Percentiles rank a stretch among this genome's conserved stretches.
These are phyloP conservation scores for Botrytis galanthina DNA, from an alignment of 2,329 filamentous ascomycete species.

Conservation along the genomic window DNA sequence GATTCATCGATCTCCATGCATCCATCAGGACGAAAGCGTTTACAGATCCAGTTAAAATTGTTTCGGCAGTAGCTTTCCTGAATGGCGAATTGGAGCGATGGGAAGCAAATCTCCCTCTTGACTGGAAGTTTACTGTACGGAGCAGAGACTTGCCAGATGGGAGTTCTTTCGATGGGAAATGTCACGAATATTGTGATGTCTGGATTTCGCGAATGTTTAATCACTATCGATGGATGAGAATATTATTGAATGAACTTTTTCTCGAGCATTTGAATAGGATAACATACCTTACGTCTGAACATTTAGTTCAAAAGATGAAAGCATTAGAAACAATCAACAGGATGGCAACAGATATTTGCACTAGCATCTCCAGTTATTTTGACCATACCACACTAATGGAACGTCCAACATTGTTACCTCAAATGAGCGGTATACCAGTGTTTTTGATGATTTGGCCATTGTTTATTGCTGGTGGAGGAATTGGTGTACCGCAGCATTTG, in stretches of 20 bases:
- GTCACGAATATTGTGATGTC: slow-evolving; percentile 29
- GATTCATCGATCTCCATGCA: slow-evolving; percentile 26
- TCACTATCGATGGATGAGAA: slow-evolving; percentile 31
- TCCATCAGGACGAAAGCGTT: slow-evolving; percentile 12
- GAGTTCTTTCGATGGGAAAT: slow-evolving; percentile 23
- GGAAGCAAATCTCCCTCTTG: slow-evolving; percentile 26
- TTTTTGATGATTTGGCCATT: slow-evolving; percentile 31
- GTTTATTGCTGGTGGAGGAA: slow-evolving; percentile 27
- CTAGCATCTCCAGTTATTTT: slow-evolving; percentile 27
- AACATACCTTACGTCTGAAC: slow-evolving; percentile 20
- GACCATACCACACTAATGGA: slow-evolving; percentile 4
- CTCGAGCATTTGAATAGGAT: slow-evolving; percentile 24
- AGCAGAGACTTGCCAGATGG: neutral
- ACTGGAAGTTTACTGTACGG: slow-evolving; percentile 24
- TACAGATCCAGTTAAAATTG: slow-evolving; percentile 17
- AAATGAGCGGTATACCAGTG: slow-evolving; percentile 23
- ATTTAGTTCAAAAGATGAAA: slow-evolving; percentile 23
- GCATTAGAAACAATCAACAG: slow-evolving; percentile 24
- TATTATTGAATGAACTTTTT: slow-evolving; percentile 31
- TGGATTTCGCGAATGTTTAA: slow-evolving; percentile 33
- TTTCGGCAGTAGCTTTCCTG: slow-evolving; percentile 22
- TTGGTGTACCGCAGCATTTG: slow-evolving; percentile 29
- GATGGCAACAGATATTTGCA: slow-evolving; percentile 32
- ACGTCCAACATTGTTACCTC: slow-evolving; percentile 11
- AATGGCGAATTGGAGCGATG: slow-evolving; percentile 28